phyloP scores from a whole-genome alignment of 768 basidiomycete genomes.

The Lactifluus hygrophoroides region DNA sequence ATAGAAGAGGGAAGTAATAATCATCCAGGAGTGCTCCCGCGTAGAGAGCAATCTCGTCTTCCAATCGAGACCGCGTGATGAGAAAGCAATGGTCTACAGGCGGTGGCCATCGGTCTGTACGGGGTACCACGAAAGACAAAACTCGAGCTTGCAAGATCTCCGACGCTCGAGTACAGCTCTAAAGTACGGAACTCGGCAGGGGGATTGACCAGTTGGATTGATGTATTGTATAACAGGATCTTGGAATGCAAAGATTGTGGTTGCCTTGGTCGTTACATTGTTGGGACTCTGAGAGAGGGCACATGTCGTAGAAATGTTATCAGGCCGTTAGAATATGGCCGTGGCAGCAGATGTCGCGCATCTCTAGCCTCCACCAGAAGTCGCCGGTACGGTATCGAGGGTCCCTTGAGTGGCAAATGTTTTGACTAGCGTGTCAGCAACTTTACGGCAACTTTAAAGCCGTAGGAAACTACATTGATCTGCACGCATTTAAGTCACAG shows the following conservation, averaged over 20 bases:
- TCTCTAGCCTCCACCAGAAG: too few species aligned
- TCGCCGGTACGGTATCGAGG: not conserved
- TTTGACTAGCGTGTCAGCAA: not conserved
- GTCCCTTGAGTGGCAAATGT: not conserved
- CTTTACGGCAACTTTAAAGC: not conserved
- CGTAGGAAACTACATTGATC: not conserved
- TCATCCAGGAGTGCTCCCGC: not conserved
- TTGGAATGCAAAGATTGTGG: constrained; percentile 6
- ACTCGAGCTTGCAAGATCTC: not conserved
- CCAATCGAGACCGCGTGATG: constrained; percentile 3
- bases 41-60: not conserved
- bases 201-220: not conserved
- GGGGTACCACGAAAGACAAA: not conserved
- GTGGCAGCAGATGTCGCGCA: not conserved
- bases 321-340: not conserved
- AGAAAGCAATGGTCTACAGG: constrained; percentile 2
- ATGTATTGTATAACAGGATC: constrained; percentile 6
- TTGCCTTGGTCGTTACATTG: not conserved
- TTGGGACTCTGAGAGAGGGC: constrained; percentile 5
- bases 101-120: not conserved
- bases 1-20: constrained; percentile 4
- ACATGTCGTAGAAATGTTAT: constrained; percentile 1
- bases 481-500: not conserved
- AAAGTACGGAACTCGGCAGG: constrained; percentile 3
- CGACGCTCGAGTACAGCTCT: not conserved